Percentiles rank a stretch among this genome's conserved stretches.
Conservation (phyloP, 495 filamentous ascomycete species). For the Penicillium subrubescens region DNA sequence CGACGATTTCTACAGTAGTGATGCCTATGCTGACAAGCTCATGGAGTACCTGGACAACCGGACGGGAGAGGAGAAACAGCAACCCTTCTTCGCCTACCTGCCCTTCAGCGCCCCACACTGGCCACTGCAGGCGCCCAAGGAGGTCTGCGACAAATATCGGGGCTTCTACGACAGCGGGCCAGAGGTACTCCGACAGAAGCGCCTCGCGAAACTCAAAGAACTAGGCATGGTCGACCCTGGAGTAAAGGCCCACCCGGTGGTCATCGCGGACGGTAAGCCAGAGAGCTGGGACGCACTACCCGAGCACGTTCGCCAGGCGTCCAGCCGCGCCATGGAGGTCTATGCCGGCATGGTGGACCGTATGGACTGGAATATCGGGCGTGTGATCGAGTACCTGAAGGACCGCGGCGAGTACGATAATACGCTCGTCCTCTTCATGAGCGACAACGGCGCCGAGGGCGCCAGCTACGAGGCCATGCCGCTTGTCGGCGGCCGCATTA, state of each 20-base stretch:
- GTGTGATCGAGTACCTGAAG: conserved; percentile 51
- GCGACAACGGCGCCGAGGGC: conserved; percentile 59
- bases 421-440: conserved; percentile 57
- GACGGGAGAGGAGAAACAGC: conserved; percentile 34
- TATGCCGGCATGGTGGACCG: conserved; percentile 59
- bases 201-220: conserved; percentile 38
- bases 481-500: not conserved
- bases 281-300: conserved; percentile 15
- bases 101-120: conserved; percentile 50
- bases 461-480: conserved; percentile 32
- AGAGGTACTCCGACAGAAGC: conserved; percentile 33
- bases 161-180: conserved; percentile 47
- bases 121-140: conserved; percentile 43
- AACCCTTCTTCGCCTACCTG: conserved; percentile 47
- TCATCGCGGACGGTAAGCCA: conserved; percentile 10
- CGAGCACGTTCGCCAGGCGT: conserved; percentile 30
- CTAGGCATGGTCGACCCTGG: conserved; percentile 37
- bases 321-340: conserved; percentile 52
- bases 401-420: conserved; percentile 54
- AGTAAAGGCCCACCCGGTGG: conserved; percentile 31
- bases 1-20: conserved; percentile 38
- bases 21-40: conserved; percentile 41
- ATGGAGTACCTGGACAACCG: conserved; percentile 43
- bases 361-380: conserved; percentile 55
- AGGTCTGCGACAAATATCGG: conserved; percentile 38